These are phyloP conservation scores for Candida namnaoensis DNA, from an alignment of 805 yeast species.

Conservation along the genomic window DNA sequence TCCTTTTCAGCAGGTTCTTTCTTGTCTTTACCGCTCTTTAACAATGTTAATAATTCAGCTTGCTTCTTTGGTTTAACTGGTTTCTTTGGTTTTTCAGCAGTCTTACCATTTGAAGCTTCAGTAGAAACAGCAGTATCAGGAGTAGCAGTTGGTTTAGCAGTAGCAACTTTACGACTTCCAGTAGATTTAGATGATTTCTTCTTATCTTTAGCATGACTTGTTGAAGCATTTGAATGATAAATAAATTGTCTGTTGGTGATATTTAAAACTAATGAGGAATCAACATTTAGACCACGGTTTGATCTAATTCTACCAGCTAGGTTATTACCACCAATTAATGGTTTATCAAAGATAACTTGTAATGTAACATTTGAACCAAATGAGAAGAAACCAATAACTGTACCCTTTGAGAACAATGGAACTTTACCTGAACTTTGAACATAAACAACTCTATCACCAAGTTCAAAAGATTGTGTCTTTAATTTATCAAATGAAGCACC, in stretches of 20 bases:
- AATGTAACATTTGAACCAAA: constrained; percentile 45
- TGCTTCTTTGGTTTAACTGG: constrained; percentile 25
- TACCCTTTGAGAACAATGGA: constrained; percentile 81
- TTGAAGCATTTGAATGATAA: constrained; percentile 63
- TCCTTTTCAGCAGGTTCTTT: constrained; percentile 5
- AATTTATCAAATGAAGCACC: constrained; percentile 61
- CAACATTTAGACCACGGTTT: constrained; percentile 79
- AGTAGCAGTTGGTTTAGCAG: constrained; percentile 1
- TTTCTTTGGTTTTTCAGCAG: constrained; percentile 21
- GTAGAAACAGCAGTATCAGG: constrained; percentile 2
- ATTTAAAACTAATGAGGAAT: constrained; percentile 75
- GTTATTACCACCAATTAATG: constrained; percentile 73
- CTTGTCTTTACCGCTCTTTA: constrained; percentile 25
- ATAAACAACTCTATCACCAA: constrained; percentile 88
- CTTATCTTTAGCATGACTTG: constrained; percentile 19
- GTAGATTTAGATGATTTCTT: no score
- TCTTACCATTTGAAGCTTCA: constrained; percentile 2
- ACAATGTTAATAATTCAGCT: constrained; percentile 34
- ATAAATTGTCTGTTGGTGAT: constrained; percentile 66
- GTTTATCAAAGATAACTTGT: constrained; percentile 77
- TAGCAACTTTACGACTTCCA: not conserved
- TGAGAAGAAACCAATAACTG: constrained; percentile 72
- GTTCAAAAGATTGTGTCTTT: constrained; percentile 63
- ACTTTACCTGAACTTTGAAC: constrained; percentile 85
- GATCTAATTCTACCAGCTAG: constrained; percentile 71